phyloP scores from a whole-genome alignment of 768 basidiomycete genomes.

The Trametes punicea region DNA sequence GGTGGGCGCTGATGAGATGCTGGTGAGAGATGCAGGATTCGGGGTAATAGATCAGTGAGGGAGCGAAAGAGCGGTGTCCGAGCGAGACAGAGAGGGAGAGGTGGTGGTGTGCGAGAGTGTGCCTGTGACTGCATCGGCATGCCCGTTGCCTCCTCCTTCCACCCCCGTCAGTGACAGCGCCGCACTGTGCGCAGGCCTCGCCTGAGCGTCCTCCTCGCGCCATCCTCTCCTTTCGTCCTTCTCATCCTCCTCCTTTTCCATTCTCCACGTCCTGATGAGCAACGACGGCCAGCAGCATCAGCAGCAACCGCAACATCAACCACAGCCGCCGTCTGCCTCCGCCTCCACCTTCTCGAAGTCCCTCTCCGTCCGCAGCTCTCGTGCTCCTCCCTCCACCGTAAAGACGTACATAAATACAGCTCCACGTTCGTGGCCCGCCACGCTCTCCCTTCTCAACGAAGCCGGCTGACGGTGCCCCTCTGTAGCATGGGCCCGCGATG shows the following conservation, averaged over 20 bases:
- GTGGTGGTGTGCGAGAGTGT: neutral
- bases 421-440: conserved; percentile 52
- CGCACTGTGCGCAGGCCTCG: conserved; percentile 12
- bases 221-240: conserved; percentile 3
- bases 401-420: conserved; percentile 56
- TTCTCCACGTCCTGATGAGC: conserved; percentile 18
- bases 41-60: neutral
- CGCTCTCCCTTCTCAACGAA: neutral
- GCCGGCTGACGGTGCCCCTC: neutral
- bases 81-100: neutral
- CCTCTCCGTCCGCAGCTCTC: conserved; percentile 28
- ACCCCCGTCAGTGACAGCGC: conserved; percentile 13
- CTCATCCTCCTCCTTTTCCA: neutral
- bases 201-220: conserved; percentile 1
- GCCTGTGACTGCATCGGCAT: neutral
- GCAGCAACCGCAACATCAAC: conserved; percentile 9
- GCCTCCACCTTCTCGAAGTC: conserved; percentile 28
- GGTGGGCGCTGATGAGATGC: neutral
- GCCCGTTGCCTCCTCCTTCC: conserved; percentile 5
- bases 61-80: neutral
- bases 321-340: conserved; percentile 16
- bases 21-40: neutral
- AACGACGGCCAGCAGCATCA: conserved; percentile 15
- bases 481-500: conserved; percentile 80
- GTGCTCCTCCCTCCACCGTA: conserved; percentile 38